Evolutionary conservation across 768 basidiomycete species (phyloP).

Genomic region (Xerocomellus dryophilus): DNA sequence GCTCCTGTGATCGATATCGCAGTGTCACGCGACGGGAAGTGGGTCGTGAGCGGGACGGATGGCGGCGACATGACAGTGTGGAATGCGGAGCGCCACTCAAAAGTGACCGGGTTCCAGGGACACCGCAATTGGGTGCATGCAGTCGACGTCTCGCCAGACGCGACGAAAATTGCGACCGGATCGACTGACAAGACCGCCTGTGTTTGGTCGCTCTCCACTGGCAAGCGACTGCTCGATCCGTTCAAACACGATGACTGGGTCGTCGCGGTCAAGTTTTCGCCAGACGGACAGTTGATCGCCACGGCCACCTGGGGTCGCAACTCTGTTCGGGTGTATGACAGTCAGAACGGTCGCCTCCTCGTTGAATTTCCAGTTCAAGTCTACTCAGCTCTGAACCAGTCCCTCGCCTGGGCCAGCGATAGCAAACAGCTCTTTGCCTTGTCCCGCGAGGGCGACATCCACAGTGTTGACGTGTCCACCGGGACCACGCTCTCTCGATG

Average conservation of each 20-base stretch:
- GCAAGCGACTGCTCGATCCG: not conserved
- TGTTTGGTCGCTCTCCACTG: not conserved
- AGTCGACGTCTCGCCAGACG: slow-evolving; percentile 3
- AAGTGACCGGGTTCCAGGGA: not conserved
- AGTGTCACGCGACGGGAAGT: not conserved
- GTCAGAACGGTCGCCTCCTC: not conserved
- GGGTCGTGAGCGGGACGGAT: not conserved
- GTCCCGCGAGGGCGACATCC: not conserved
- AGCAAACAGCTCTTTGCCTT: not conserved
- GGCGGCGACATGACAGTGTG: too few relatives aligned
- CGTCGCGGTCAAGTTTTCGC: not conserved
- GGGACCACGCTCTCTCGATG: not conserved
- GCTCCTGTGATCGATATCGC: not conserved
- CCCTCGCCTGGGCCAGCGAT: not conserved
- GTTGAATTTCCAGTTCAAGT: not conserved
- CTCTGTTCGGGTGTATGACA: not conserved
- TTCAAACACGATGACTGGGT: not conserved
- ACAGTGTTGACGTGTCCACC: not conserved
- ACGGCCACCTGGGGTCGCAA: not conserved
- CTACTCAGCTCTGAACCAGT: not conserved
- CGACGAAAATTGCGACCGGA: not conserved
- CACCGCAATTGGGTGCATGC: not conserved
- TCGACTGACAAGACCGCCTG: not conserved
- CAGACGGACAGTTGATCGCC: not conserved
- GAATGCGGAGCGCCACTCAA: too few relatives aligned